phyloP scores from a whole-genome alignment of 139 green algal species.

The Yamagishiella unicocca region DNA sequence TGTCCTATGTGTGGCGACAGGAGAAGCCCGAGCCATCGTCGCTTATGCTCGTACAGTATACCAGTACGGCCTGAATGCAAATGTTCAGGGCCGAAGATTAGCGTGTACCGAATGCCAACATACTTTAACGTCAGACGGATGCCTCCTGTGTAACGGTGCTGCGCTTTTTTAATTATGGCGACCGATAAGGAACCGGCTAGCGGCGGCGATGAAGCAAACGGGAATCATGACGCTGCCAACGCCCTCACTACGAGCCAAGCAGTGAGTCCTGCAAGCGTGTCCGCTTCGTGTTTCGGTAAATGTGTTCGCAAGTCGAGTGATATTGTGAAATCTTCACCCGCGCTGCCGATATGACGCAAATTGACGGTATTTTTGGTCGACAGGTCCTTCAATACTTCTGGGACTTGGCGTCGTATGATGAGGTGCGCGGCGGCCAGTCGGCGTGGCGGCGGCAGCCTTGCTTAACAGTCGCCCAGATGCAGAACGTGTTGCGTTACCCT shows the following conservation, averaged over 20 bases:
- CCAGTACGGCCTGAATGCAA: no score
- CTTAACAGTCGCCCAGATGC: not conserved
- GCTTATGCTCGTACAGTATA: no score
- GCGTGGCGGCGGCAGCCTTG: not conserved
- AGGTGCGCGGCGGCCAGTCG: conserved; percentile 51
- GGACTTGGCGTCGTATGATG: conserved; percentile 78
- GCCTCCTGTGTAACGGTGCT: no score
- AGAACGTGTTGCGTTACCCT: no score
- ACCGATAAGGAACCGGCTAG: not conserved
- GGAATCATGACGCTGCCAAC: not conserved
- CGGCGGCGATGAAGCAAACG: conserved; percentile 4
- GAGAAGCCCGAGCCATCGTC: no score
- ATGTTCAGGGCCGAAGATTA: no score
- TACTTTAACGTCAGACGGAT: no score
- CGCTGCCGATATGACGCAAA: no score
- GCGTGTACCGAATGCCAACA: no score
- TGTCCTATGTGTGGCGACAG: no score
- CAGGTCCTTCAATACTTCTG: conserved; percentile 83
- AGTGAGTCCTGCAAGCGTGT: not conserved
- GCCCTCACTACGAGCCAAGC: not conserved
- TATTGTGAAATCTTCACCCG: no score
- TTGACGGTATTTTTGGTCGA: not conserved
- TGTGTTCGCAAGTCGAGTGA: not conserved
- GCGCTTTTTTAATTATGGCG: no score
- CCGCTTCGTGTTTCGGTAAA: not conserved